A percentile compares a stretch with the other conserved stretches of the same genome.
These are phyloP conservation scores for Cucurbita ficifolia DNA, from an alignment of 306 rosid genomes.

Conservation along the genomic window DNA sequence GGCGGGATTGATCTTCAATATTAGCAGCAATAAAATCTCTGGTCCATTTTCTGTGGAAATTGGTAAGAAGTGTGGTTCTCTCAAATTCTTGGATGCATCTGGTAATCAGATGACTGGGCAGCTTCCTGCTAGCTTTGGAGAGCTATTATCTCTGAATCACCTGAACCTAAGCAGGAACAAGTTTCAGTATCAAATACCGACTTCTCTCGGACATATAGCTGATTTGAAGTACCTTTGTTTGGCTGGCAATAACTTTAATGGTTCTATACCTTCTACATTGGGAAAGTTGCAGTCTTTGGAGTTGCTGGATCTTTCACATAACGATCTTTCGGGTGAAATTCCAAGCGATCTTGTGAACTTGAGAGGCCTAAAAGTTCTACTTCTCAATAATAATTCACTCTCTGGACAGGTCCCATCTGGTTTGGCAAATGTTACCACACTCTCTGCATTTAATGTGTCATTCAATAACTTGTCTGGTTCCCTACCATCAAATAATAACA, in stretches of 20 bases:
- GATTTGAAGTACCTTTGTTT: constrained; percentile 49
- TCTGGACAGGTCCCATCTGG: constrained; percentile 76
- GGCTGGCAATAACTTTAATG: constrained; percentile 50
- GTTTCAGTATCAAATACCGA: constrained; percentile 47
- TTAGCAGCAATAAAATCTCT: constrained; percentile 48
- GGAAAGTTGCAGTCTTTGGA: constrained; percentile 50
- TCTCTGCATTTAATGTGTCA: constrained; percentile 62
- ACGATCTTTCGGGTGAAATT: constrained; percentile 63
- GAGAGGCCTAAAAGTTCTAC: constrained; percentile 44
- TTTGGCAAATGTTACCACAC: constrained; percentile 55
- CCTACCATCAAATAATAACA: constrained; percentile 39
- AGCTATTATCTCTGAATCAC: constrained; percentile 34
- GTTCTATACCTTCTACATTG: constrained; percentile 46
- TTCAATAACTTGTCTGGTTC: constrained; percentile 87
- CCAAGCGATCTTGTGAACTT: constrained; percentile 48
- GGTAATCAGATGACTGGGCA: constrained; percentile 48
- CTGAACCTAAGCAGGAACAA: constrained; percentile 61
- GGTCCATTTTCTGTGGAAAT: constrained; percentile 41
- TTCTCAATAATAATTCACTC: constrained; percentile 60
- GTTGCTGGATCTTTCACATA: constrained; percentile 66
- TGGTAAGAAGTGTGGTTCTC: constrained; percentile 41
- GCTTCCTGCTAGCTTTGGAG: constrained; percentile 35
- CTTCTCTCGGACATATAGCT: constrained; percentile 39
- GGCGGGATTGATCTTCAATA: constrained; percentile 44
- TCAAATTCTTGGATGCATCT: constrained; percentile 57